Percentiles rank a stretch among this genome's conserved stretches.
Evolutionary conservation across 805 yeast genomes (phyloP).

Genomic region (Cyberlindnera xishuangbannaensis): DNA sequence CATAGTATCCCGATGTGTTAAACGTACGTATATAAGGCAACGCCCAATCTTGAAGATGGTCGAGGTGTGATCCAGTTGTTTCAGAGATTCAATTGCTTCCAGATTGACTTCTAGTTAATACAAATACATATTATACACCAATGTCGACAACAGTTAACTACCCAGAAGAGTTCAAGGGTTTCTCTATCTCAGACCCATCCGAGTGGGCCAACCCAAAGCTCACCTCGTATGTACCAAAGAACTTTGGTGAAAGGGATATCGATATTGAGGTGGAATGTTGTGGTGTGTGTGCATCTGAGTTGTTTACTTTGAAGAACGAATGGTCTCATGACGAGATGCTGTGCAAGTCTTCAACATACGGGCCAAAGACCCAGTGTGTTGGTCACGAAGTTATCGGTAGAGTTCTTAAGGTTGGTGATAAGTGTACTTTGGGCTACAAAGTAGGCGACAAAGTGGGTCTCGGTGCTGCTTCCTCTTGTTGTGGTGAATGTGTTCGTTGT

Average conservation of each 20-base stretch:
- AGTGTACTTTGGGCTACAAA: constrained; percentile 41
- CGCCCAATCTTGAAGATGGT: too few species aligned
- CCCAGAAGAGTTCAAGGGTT: constrained; percentile 54
- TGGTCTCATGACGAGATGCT: constrained; percentile 35
- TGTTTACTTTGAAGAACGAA: constrained; percentile 44
- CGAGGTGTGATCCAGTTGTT: too few species aligned
- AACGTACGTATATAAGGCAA: too few species aligned
- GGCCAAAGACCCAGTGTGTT: constrained; percentile 41
- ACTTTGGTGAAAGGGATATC: constrained; percentile 39
- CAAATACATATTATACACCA: too few species aligned
- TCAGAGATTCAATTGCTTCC: too few species aligned
- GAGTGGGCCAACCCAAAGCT: constrained; percentile 54
- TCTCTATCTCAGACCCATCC: constrained; percentile 42
- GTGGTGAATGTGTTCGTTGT: constrained; percentile 60
- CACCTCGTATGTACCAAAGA: constrained; percentile 44
- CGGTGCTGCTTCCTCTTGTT: constrained; percentile 64
- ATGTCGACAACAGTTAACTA: constrained; percentile 1
- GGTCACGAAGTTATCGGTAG: constrained; percentile 67
- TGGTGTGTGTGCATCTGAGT: constrained; percentile 66
- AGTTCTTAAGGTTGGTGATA: constrained; percentile 53
- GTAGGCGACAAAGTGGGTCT: constrained; percentile 76
- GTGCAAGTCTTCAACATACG: constrained; percentile 22
- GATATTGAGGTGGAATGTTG: constrained; percentile 55
- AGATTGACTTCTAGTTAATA: too few species aligned
- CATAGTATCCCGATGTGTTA: too few species aligned